Percentiles rank a stretch among this genome's conserved stretches.
Conservation (phyloP, 768 basidiomycete species). For the Kwoniella shandongensis region DNA sequence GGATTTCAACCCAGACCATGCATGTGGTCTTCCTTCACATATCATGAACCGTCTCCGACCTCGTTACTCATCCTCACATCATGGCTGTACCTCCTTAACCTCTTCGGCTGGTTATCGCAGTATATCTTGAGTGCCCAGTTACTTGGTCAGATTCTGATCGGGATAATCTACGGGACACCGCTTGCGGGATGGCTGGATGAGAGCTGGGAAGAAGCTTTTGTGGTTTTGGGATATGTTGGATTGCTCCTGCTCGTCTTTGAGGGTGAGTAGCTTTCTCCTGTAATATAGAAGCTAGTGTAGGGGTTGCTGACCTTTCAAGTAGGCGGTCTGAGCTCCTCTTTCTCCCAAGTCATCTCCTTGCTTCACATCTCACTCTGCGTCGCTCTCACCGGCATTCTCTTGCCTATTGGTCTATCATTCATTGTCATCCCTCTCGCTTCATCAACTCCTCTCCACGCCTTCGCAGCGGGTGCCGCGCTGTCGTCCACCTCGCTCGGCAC, state of each 20-base stretch:
- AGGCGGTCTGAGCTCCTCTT: conserved; percentile 63
- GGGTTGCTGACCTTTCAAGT: not conserved
- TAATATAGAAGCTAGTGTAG: not conserved
- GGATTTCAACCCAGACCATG: conserved; percentile 8
- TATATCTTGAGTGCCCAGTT: conserved; percentile 57
- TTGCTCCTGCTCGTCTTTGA: conserved; percentile 62
- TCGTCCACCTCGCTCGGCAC: conserved; percentile 69
- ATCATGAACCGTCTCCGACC: conserved; percentile 52
- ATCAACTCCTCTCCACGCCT: conserved; percentile 60
- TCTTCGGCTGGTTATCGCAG: conserved; percentile 57
- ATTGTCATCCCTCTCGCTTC: conserved; percentile 59
- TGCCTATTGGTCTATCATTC: conserved; percentile 49
- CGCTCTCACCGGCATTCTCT: conserved; percentile 60
- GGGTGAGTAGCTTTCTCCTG: conserved; percentile 37
- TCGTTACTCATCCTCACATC: conserved; percentile 59
- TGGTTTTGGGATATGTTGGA: conserved; percentile 57
- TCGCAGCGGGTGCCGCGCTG: conserved; percentile 65
- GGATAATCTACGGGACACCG: conserved; percentile 62
- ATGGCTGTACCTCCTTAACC: conserved; percentile 62
- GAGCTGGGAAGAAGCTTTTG: conserved; percentile 57
- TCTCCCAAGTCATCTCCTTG: conserved; percentile 57
- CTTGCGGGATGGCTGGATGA: conserved; percentile 57
- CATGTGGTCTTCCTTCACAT: conserved; percentile 43
- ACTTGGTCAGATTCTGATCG: conserved; percentile 62
- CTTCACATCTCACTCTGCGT: conserved; percentile 59